Evolutionary conservation across 73 alveolate genomes (phyloP), one percentile per base, ranked within the genome.

Genomic region (Symbiodinium pilosum): DNA sequence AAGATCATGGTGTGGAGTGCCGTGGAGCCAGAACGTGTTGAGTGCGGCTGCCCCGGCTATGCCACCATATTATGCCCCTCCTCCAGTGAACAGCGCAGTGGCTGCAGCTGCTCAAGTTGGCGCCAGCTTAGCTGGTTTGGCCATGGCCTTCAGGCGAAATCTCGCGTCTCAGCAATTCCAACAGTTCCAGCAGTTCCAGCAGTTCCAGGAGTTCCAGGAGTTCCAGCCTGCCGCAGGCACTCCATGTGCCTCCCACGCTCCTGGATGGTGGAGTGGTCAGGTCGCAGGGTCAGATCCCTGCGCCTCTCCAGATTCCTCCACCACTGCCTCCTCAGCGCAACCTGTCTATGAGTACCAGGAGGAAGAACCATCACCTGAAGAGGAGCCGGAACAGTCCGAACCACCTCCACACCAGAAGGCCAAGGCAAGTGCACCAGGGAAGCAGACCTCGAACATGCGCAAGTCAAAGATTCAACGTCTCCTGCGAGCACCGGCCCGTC

Each of bases 181-280:
- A 47, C 59, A 6, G n/a, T n/a, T n/a, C n/a, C n/a, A n/a, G n/a
- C n/a, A n/a, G n/a, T n/a, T n/a, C n/a, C n/a, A n/a, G n/a, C n/a
- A n/a, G n/a, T n/a, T n/a, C n/a, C n/a, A n/a, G n/a, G n/a, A n/a
- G n/a, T n/a, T n/a, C n/a, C n/a, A n/a, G n/a, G n/a, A n/a, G n/a
- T n/a, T n/a, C n/a, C 59, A 47, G 21, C 14, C 59, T 47, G 6
- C 59, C 59, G 59, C 6, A 47, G 59, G 59, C 21, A 47, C 6
- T 47, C 59, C 59, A 9, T 47, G 6, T 47, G 59, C 59, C 14
- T n/a, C 81, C 39, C 81, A 24, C 9, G 38, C 81, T 64, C 38
- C 81, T 7, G 81, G 81, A 28, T 64, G 81, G 81, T 64, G 81
- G 81, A n/a, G 81, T n/a, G 81, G 39, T 38, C 81, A 64, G 21